Percentiles rank a stretch among this genome's conserved stretches.
Conservation (phyloP, 768 basidiomycete species). For the Rickenella mellea region DNA sequence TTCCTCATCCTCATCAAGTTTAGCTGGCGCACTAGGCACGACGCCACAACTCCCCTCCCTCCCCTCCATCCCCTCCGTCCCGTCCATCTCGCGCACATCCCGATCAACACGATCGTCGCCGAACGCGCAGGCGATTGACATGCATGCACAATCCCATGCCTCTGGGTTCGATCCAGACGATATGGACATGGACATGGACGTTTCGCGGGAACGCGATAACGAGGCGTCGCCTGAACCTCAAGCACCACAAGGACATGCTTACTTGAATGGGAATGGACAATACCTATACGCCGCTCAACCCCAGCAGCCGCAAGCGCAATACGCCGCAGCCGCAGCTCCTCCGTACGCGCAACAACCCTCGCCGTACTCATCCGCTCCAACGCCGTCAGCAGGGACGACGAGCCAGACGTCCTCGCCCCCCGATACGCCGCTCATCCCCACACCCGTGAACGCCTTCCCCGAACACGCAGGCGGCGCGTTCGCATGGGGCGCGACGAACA, state of each 20-base stretch:
- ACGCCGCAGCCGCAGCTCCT: conserved; percentile 44
- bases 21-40: conserved; percentile 12
- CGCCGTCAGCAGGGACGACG: neutral
- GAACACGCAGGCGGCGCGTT: neutral
- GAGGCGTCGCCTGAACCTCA: too few relatives aligned
- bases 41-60: conserved; percentile 7
- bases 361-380: too few relatives aligned
- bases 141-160: conserved; percentile 20
- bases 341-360: too few relatives aligned
- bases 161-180: conserved; percentile 66
- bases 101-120: conserved; percentile 13
- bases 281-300: conserved; percentile 27
- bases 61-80: conserved; percentile 3
- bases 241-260: too few relatives aligned
- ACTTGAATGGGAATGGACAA: too few relatives aligned
- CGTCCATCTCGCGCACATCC: conserved; percentile 5
- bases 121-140: conserved; percentile 24
- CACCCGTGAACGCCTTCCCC: neutral
- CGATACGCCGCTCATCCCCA: neutral
- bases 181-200: too few relatives aligned
- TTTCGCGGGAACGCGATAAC: too few relatives aligned
- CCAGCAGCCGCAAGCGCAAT: conserved; percentile 34
- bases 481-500: too few relatives aligned
- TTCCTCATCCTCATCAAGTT: conserved; percentile 9
- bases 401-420: neutral